Conservation (phyloP, 371 early-diverging fungal species). For the Gilbertella persicaria region DNA sequence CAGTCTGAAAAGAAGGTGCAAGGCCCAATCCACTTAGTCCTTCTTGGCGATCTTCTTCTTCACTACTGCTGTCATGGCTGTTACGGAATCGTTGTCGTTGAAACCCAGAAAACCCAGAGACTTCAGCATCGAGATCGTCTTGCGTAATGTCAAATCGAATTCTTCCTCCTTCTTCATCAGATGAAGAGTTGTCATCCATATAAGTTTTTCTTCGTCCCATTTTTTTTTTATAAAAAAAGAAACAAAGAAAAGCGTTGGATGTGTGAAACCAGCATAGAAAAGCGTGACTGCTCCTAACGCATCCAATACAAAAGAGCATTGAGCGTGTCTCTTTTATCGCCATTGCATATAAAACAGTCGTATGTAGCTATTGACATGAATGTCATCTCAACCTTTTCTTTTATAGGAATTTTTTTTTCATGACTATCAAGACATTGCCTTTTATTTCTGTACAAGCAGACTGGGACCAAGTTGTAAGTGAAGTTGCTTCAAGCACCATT, state of each 20-base stretch:
- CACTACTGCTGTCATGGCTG: constrained; percentile 37
- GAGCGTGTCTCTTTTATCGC: too few relatives aligned
- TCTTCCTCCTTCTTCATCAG: constrained; percentile 44
- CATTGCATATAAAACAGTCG: too few relatives aligned
- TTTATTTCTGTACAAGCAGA: constrained; percentile 46
- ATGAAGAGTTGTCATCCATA: constrained; percentile 50
- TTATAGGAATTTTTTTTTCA: too few relatives aligned
- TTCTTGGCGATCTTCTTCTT: constrained; percentile 34
- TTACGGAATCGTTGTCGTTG: constrained; percentile 20
- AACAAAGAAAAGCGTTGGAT: too few relatives aligned
- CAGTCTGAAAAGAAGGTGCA: constrained; percentile 14
- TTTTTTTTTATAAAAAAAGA: not conserved
- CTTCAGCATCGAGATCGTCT: constrained; percentile 44
- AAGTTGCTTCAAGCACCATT: constrained; percentile 28
- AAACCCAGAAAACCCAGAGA: constrained; percentile 39
- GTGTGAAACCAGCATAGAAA: too few relatives aligned
- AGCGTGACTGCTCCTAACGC: too few relatives aligned
- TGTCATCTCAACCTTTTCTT: too few relatives aligned
- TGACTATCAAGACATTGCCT: constrained; percentile 24
- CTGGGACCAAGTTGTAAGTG: constrained; percentile 40
- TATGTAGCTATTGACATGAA: too few relatives aligned
- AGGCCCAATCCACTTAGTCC: constrained; percentile 19
- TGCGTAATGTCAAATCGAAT: constrained; percentile 47
- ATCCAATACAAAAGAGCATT: too few relatives aligned
- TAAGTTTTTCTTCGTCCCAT: constrained; percentile 47